A percentile compares a stretch with the other conserved stretches of the same genome.
Evolutionary conservation across 345 rosid species (phyloP).

Genomic region (Salix brachista): DNA sequence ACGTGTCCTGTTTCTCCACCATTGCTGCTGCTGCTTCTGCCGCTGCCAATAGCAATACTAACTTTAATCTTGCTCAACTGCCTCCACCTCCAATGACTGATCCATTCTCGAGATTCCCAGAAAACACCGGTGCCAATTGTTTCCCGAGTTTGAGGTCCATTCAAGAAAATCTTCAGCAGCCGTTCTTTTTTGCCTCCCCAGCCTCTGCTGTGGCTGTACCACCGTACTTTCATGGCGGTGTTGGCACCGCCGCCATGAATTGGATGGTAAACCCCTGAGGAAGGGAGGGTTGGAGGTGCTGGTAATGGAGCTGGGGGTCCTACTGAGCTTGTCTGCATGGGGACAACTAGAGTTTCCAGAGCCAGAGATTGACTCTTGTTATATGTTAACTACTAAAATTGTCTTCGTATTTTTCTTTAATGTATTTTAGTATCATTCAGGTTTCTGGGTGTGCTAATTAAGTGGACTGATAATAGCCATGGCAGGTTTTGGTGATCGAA

Average conservation of each 20-base stretch:
- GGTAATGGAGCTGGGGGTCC: slow-evolving; percentile 25
- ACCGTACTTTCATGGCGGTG: slow-evolving; percentile 3
- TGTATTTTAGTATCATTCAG: neutral
- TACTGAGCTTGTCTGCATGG: slow-evolving; percentile 71
- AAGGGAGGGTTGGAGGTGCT: slow-evolving; percentile 11
- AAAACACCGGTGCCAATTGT: slow-evolving; percentile 31
- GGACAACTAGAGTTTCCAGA: slow-evolving; percentile 34
- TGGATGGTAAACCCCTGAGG: slow-evolving; percentile 34
- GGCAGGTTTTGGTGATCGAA: neutral
- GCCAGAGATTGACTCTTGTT: neutral
- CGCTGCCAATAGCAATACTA: slow-evolving; percentile 23
- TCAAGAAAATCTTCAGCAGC: slow-evolving; percentile 79
- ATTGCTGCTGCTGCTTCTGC: slow-evolving; percentile 45
- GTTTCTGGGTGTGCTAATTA: neutral
- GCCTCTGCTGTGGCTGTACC: slow-evolving; percentile 21
- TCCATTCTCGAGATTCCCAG: slow-evolving; percentile 20
- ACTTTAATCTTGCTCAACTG: slow-evolving; percentile 28
- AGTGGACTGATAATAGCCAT: neutral
- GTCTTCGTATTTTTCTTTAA: neutral
- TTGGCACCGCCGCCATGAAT: slow-evolving; percentile 16
- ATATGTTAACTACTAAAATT: neutral
- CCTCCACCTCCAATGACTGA: slow-evolving; percentile 18
- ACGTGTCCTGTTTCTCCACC: slow-evolving; percentile 99
- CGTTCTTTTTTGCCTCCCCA: slow-evolving; percentile 37
- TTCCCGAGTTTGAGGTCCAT: slow-evolving; percentile 70